phyloP scores from a whole-genome alignment of 108 stramenopile genomes.

The Fistulifera solaris region DNA sequence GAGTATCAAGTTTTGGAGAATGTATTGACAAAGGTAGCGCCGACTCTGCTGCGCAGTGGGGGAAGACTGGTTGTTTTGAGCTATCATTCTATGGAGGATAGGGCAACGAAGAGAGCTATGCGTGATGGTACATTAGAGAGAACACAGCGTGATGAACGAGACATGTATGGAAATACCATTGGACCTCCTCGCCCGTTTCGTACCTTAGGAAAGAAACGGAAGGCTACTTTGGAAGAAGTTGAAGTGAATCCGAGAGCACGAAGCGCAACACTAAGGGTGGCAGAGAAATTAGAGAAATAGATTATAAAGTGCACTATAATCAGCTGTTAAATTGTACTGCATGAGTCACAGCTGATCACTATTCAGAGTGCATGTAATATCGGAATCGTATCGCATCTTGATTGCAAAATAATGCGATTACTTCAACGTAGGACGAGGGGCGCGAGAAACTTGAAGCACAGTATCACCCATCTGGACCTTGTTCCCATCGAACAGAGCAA shows the following conservation, averaged over 20 bases:
- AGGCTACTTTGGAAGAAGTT: slow-evolving; percentile 69
- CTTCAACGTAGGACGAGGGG: too few relatives aligned
- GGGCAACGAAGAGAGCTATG: slow-evolving; percentile 77
- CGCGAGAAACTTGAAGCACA: too few relatives aligned
- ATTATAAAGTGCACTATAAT: too few relatives aligned
- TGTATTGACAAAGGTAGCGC: slow-evolving; percentile 58
- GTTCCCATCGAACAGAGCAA: too few relatives aligned
- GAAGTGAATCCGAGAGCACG: slow-evolving; percentile 62
- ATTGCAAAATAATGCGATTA: too few relatives aligned
- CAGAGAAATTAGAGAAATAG: slow-evolving; percentile 15
- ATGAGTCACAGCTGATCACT: too few relatives aligned
- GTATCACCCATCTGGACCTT: too few relatives aligned
- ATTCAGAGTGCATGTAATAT: too few relatives aligned
- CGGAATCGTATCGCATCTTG: too few relatives aligned
- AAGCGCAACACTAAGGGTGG: slow-evolving; percentile 74
- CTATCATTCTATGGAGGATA: slow-evolving; percentile 94
- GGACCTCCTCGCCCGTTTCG: slow-evolving; percentile 54
- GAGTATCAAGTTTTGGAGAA: slow-evolving; percentile 66
- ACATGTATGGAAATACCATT: slow-evolving; percentile 71
- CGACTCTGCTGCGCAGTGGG: slow-evolving; percentile 43
- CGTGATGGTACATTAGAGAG: slow-evolving; percentile 54
- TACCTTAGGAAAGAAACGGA: slow-evolving; percentile 52
- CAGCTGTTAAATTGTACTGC: too few relatives aligned
- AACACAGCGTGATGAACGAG: slow-evolving; percentile 25
- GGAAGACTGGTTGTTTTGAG: slow-evolving; percentile 73